Base-by-base conservation (phyloP, 2,329 filamentous ascomycete genomes). In the Aspergillus brunneoviolaceus region DNA sequence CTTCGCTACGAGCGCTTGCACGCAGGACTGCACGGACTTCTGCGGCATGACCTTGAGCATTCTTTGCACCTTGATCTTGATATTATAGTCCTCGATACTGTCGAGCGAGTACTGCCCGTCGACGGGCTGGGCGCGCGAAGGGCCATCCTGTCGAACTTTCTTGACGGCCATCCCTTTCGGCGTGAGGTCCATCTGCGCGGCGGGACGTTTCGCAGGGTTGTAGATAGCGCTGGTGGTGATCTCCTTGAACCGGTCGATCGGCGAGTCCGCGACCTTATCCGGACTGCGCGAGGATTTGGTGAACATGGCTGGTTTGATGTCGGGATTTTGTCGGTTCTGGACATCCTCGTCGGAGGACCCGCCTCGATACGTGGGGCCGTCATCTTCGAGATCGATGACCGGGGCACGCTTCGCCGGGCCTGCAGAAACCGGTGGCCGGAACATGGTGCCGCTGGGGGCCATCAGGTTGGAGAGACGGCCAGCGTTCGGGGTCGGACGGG, bases 361-460 rank as follows among this genome's bases (percentile, higher is more conserved):
- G 45, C 87, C 87, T 48, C 83, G 82, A 52, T 87, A 84, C 2
- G 81, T 80, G 2, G 85, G 84, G 4, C 80, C 81, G 49, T 84
- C 83, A 55, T 86, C 84, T 5, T 82, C 85, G 16, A 81, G 77
- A 51, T 85, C 79, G 27, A 82, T 67, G 57, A 74, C 72, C 45
- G 77, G 72, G 51, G 72, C 67, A 67, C 73, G 68, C 61, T 76
- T 76, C 50, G 73, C 68, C 49, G 82, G 78, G 23, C 76, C 72
- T 16, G 72, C 70, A 51, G 74, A 72, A 2, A 75, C 67, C 51
- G 79, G 83, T 45, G 85, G 80, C 64, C 85, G 84, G 69, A 90
- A 94, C 10, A 82, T 75, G 0, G 92, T 96, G 6, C 92, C 90
- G 50, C 87, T 84, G 29, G 92, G 90, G 39, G 91, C 90, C 80